Conservation (phyloP, 2,329 filamentous ascomycete species). For the Colletotrichum chrysophilum region DNA sequence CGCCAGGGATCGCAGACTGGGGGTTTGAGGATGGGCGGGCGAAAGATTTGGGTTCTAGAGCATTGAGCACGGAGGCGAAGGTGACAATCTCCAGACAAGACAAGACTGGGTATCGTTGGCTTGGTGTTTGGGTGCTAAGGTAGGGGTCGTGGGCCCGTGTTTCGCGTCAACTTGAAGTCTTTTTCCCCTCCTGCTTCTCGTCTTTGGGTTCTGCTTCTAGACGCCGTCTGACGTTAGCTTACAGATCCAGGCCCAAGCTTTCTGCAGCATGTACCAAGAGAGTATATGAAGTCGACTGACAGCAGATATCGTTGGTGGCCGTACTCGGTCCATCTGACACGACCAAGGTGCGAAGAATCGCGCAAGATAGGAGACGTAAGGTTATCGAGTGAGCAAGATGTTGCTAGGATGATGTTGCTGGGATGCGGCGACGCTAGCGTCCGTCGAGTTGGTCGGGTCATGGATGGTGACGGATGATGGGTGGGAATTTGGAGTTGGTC, state of each 20-base stretch:
- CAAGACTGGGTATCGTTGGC: neutral
- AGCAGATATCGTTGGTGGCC: neutral
- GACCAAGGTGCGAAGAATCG: neutral
- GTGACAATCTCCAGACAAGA: constrained; percentile 8
- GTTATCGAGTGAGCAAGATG: neutral
- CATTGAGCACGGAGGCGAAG: constrained; percentile 15
- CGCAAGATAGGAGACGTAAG: neutral
- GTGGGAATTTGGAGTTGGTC: neutral
- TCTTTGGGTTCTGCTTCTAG: neutral
- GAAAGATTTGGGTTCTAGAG: neutral
- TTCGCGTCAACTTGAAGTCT: constrained; percentile 5
- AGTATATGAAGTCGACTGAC: neutral
- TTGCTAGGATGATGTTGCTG: neutral
- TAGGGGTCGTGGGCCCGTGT: constrained; percentile 11
- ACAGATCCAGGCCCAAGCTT: neutral
- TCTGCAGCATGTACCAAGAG: neutral
- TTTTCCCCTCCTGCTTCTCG: neutral
- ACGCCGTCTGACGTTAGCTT: neutral
- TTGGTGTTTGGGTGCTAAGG: neutral
- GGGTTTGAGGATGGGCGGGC: neutral
- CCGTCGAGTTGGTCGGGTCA: neutral
- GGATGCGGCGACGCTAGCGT: neutral
- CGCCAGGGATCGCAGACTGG: neutral
- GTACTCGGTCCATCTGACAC: neutral
- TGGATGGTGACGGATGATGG: neutral